Evolutionary conservation across 768 basidiomycete species (phyloP).

Genomic region (Leccinum uliginosum): DNA sequence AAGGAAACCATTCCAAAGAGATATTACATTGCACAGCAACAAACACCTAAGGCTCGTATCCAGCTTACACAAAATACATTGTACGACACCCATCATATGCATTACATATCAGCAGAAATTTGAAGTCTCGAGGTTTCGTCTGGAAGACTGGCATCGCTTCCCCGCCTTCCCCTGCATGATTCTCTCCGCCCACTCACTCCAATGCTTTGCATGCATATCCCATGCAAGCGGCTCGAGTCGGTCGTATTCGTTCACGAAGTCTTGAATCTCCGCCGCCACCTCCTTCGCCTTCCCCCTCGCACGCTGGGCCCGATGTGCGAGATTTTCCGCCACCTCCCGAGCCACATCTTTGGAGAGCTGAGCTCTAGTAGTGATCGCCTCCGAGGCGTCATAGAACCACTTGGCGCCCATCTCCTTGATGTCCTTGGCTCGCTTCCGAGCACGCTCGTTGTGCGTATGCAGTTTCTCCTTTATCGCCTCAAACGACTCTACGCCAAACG

Average conservation of each 20-base stretch:
- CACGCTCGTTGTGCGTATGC: constrained; percentile 46
- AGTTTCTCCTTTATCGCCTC: constrained; percentile 37
- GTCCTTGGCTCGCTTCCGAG: constrained; percentile 50
- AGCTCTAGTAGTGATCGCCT: constrained; percentile 39
- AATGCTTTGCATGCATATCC: constrained; percentile 15
- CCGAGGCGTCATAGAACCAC: constrained; percentile 41
- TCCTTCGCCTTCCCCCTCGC: constrained; percentile 45
- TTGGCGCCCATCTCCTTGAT: constrained; percentile 46
- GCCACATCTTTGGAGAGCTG: constrained; percentile 41
- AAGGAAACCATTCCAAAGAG: background rate
- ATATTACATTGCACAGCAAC: background rate
- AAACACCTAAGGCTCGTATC: constrained; percentile 6
- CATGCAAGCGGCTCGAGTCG: constrained; percentile 14
- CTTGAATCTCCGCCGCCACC: constrained; percentile 35
- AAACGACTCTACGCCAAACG: constrained; percentile 38
- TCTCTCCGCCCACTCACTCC: constrained; percentile 17
- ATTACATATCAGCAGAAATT: constrained; percentile 10
- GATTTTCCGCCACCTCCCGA: constrained; percentile 34
- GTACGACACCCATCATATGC: constrained; percentile 2
- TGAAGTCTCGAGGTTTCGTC: constrained; percentile 8
- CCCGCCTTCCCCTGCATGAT: constrained; percentile 7
- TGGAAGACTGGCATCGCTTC: constrained; percentile 11
- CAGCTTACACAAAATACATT: constrained; percentile 24
- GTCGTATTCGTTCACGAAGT: constrained; percentile 20
- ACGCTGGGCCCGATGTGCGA: constrained; percentile 35